Evolutionary conservation across 148 eudicot species (phyloP).

Genomic region (Tetragonia tetragonoides): DNA sequence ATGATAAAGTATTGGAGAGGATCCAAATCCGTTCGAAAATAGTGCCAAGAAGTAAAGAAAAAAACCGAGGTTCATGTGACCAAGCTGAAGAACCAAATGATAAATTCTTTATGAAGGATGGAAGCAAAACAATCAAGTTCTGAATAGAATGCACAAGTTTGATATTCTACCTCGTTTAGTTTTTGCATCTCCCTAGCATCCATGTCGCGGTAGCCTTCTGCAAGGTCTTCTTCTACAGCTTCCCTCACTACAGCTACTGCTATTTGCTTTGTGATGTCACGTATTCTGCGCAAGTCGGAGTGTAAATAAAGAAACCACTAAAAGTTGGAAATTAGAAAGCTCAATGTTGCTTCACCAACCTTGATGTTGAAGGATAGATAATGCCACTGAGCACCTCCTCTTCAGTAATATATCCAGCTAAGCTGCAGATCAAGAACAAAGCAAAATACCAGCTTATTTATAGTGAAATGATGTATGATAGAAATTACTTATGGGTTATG

Average conservation of each 20-base stretch:
- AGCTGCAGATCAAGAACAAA: constrained; percentile 39
- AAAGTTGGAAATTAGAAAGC: not conserved
- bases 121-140: not conserved
- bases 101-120: too few species aligned
- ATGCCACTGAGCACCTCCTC: constrained; percentile 79
- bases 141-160: not conserved
- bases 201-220: constrained; percentile 95
- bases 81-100: not conserved
- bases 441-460: not conserved
- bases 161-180: constrained; percentile 57
- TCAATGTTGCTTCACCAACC: constrained; percentile 36
- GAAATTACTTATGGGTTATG: not conserved
- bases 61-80: not conserved
- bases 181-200: constrained; percentile 75
- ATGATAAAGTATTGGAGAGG: too few species aligned
- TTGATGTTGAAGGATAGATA: constrained; percentile 85
- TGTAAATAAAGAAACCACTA: constrained; percentile 11
- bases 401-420: constrained; percentile 90
- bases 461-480: not conserved
- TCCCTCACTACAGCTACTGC: constrained; percentile 92
- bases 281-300: constrained; percentile 54
- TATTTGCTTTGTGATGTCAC: constrained; percentile 90
- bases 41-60: not conserved
- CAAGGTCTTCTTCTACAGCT: constrained; percentile 88
- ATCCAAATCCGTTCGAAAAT: not conserved